Base-by-base conservation (phyloP, 2,329 filamentous ascomycete species). In the Colletotrichum brevisporum region DNA sequence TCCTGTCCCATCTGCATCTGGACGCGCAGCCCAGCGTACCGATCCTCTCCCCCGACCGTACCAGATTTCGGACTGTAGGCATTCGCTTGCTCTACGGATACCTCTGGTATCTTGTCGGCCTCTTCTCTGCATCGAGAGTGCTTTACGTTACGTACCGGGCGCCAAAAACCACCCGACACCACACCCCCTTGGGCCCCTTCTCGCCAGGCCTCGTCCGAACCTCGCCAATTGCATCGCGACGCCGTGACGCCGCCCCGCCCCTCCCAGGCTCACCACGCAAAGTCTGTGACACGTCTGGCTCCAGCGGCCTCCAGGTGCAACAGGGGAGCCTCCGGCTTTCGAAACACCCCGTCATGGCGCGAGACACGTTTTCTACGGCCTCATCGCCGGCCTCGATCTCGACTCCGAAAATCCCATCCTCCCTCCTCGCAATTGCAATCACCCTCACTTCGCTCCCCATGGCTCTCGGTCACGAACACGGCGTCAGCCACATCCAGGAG, bases 401-500 rank as follows among this genome's bases (percentile, higher is more conserved):
- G 21, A 2, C 21, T 24, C 21, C 52, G 13, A 53, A 10, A 62
- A 53, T 52, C 43, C 51, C 59, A 39, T 63, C 58, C 16, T 57
- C 53, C 13, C 39, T 67, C 15, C 36, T 47, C 36, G 66, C 51
- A 36, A 50, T 62, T 47, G 43, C 62, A 66, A 39, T 45, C 39
- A 56, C 68, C 41, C 47, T 70, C 63, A 62, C 64, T 63, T 68
- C 64, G 18, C 67, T 70, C 39, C 67, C 70, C 55, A 69, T 68
- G 63, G 68, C 63, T 51, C 52, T 72, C 27, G 79, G 78, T 56
- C 87, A 89, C 79, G 85, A 87, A 50, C 85, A 87, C 76, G 76
- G 80, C 72, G 80, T 81, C 57, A 81, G 81, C 60, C 82, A 87
- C 53, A 91, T 96, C 71, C 88, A 89, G 16, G 90, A 93, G 73